Conservation (phyloP, 768 basidiomycete species). For the Coprinopsis strossmayeri region DNA sequence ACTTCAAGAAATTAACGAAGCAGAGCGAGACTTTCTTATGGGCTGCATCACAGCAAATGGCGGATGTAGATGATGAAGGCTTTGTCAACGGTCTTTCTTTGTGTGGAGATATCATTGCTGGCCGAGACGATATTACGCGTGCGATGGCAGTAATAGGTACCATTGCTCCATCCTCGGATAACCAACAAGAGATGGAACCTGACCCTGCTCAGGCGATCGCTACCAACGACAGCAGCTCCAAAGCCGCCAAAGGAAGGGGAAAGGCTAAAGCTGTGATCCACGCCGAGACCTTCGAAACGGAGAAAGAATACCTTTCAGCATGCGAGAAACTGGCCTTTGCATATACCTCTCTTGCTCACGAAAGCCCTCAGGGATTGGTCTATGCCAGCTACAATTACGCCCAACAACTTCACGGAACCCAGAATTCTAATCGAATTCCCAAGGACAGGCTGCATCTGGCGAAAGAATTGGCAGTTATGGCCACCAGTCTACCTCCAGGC, state of each 20-base stretch:
- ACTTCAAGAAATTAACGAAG: constrained; percentile 47
- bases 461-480: constrained; percentile 50
- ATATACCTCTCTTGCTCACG: constrained; percentile 28
- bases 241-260: constrained; percentile 21
- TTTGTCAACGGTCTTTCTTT: constrained; percentile 35
- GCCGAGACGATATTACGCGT: constrained; percentile 41
- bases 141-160: constrained; percentile 31
- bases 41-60: constrained; percentile 36
- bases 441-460: constrained; percentile 45
- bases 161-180: constrained; percentile 16
- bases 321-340: constrained; percentile 45
- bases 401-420: constrained; percentile 16
- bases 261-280: constrained; percentile 18
- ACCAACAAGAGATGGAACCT: constrained; percentile 12
- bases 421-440: constrained; percentile 33
- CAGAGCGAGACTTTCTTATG: constrained; percentile 45
- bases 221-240: not conserved
- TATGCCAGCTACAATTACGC: constrained; percentile 30
- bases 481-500: constrained; percentile 49
- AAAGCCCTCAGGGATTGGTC: constrained; percentile 10
- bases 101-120: constrained; percentile 47
- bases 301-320: constrained; percentile 32
- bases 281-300: constrained; percentile 23
- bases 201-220: not conserved
- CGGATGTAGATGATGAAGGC: constrained; percentile 30